Percentiles rank a stretch among this genome's conserved stretches.
These are phyloP conservation scores for Sugiyamaella paludigena DNA, from an alignment of 1,139 yeast species.

Conservation along the genomic window DNA sequence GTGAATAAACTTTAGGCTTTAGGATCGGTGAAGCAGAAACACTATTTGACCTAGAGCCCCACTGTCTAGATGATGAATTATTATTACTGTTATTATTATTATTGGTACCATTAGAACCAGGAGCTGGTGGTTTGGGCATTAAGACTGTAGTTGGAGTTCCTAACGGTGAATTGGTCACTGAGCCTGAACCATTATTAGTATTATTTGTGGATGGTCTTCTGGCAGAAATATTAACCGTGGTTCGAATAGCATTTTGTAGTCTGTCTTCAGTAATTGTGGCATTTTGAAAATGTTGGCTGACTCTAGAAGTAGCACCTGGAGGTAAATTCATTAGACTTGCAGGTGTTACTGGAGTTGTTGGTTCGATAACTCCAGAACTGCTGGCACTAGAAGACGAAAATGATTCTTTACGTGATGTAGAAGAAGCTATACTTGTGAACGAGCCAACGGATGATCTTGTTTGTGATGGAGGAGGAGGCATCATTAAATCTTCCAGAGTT, in stretches of 20 bases:
- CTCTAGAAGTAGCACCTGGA: constrained; percentile 14
- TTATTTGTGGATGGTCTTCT: constrained; percentile 12
- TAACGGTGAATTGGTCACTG: constrained; percentile 16
- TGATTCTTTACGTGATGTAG: constrained; percentile 13
- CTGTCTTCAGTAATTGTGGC: constrained; percentile 26
- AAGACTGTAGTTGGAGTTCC: constrained; percentile 23
- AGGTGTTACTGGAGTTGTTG: constrained; percentile 27
- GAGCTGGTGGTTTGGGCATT: constrained; percentile 24
- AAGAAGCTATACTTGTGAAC: constrained; percentile 13
- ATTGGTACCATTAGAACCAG: constrained; percentile 10
- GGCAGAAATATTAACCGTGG: constrained; percentile 26
- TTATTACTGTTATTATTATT: not conserved
- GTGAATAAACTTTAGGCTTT: constrained; percentile 26
- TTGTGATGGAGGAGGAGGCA: constrained; percentile 31
- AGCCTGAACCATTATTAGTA: constrained; percentile 12
- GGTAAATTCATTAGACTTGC: constrained; percentile 45
- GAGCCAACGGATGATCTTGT: constrained; percentile 21
- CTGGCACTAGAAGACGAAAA: constrained; percentile 14
- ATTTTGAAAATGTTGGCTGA: constrained; percentile 14
- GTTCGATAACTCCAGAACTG: constrained; percentile 17
- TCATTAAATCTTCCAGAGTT: constrained; percentile 29
- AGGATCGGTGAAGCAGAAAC: constrained; percentile 27
- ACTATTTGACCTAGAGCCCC: constrained; percentile 19
- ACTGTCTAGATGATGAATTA: constrained; percentile 4
- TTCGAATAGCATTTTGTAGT: constrained; percentile 28